Evolutionary conservation across 306 rosid species (phyloP), one percentile per base, ranked within the genome.

Genomic region (Lotus japonicus): DNA sequence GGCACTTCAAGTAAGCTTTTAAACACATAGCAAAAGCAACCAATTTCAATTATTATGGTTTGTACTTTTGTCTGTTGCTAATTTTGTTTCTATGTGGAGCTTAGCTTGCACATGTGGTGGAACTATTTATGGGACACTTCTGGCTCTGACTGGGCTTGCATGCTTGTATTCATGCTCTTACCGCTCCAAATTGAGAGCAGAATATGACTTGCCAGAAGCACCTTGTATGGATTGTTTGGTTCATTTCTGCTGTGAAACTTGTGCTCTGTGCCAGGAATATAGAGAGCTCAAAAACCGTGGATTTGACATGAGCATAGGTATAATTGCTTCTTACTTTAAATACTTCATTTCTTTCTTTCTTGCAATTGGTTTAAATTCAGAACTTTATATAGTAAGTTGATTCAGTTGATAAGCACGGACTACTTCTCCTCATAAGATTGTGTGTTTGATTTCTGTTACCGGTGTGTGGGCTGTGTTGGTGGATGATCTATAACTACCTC

Each of bases 231-330:
- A 89, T 62, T 89, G 81, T 70, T 72, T 89, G 18, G 92, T 84
- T 61, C 96, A 89, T 74, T 86, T 77, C 75, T 84, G 85, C 39
- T 89, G 92, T 48, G 83, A 79, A 67, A 23, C 85, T 53, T 86
- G 92, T 63, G 90, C 92, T 63, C 83, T 86, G 1, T 86, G 90
- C 64, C 96, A 89, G 70, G 96, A 89, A 41, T 86, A 89, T 75
- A 81, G 87, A 66, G 88, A 89, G 75, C 88, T 86, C n/a, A 74
- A 66, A 71, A 69, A 26, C 52, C 84, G 69, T 18, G 96, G 96
- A 17, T 79, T 60, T 75, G 92, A 89, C 72, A 49, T 86, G 78
- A 82, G 92, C 18, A 74, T 89, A 74, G 90, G 96, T 31, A 31
- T 89, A 58, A 58, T 58, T 16, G 5, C 16, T 66, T 58, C 54